A percentile compares a stretch with the other conserved stretches of the same genome.
Evolutionary conservation across 78 protist genomes (phyloP).

Genomic region (Andalucia godoyi): DNA sequence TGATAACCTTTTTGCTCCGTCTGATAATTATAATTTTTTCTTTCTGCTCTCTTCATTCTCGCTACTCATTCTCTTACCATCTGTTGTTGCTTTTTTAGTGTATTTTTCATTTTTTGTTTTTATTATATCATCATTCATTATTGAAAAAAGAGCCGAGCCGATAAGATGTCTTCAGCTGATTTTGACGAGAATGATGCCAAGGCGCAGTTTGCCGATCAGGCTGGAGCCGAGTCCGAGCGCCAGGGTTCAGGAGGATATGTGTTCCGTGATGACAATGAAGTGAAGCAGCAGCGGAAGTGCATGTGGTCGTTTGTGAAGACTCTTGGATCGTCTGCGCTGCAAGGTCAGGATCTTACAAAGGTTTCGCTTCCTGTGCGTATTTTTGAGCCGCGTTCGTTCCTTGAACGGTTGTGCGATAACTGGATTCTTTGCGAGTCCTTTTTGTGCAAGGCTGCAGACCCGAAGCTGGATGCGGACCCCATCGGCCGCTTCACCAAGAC

Average conservation of each 20-base stretch:
- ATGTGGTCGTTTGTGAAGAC: neutral
- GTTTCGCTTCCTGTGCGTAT: slow-evolving; percentile 38
- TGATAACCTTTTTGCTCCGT: no score
- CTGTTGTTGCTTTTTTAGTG: no score
- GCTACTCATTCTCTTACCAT: no score
- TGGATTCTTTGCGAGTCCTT: slow-evolving; percentile 32
- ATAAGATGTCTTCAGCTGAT: no score
- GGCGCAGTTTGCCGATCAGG: no score
- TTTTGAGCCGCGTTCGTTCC: slow-evolving; percentile 54
- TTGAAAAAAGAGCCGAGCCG: no score
- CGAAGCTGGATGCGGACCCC: slow-evolving; percentile 28
- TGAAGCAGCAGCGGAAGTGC: neutral
- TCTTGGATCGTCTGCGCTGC: neutral
- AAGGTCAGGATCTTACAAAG: neutral
- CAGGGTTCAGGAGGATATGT: neutral
- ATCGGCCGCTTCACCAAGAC: slow-evolving; percentile 23
- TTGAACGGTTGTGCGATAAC: slow-evolving; percentile 35
- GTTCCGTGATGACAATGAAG: neutral
- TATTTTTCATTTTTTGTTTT: no score
- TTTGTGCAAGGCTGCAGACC: neutral
- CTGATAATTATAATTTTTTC: no score
- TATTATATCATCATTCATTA: no score
- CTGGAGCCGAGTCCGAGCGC: no score
- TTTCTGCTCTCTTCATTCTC: no score
- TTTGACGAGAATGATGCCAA: no score